phyloP scores from a whole-genome alignment of 2,329 filamentous ascomycete species.

The Verticillium tricorpus region DNA sequence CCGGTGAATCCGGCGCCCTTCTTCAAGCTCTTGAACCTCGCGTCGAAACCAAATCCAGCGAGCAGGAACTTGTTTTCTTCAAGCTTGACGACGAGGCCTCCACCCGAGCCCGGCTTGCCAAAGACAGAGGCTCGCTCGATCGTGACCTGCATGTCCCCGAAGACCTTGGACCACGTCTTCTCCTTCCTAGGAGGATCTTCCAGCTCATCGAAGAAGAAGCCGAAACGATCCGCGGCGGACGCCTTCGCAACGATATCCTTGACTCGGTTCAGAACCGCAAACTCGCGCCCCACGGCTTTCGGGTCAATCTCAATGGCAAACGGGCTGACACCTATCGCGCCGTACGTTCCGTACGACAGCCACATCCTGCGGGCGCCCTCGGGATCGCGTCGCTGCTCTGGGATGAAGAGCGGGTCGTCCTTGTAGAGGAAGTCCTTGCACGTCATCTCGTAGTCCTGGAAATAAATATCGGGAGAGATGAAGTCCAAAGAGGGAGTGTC shows the following conservation, averaged over 20 bases:
- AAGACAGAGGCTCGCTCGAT: constrained; percentile 33
- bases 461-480: constrained; percentile 42
- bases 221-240: constrained; percentile 23
- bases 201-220: constrained; percentile 31
- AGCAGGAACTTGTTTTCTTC: constrained; percentile 26
- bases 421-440: constrained; percentile 37
- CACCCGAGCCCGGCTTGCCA: constrained; percentile 29
- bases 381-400: constrained; percentile 45
- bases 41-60: constrained; percentile 29
- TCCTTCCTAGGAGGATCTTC: constrained; percentile 12
- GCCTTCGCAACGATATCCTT: constrained; percentile 19
- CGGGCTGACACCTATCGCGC: constrained; percentile 29
- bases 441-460: constrained; percentile 38
- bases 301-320: constrained; percentile 32
- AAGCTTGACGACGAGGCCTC: constrained; percentile 31
- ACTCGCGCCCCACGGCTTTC: constrained; percentile 21
- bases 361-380: constrained; percentile 36
- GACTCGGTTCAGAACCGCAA: constrained; percentile 21
- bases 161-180: constrained; percentile 18
- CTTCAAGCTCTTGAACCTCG: constrained; percentile 21
- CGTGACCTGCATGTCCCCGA: constrained; percentile 27
- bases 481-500: constrained; percentile 37
- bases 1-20: constrained; percentile 27
- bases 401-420: constrained; percentile 41
- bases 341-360: constrained; percentile 32